A percentile compares a stretch with the other conserved stretches of the same genome.
Conservation (phyloP, 768 basidiomycete species). For the Cubamyces sp. region DNA sequence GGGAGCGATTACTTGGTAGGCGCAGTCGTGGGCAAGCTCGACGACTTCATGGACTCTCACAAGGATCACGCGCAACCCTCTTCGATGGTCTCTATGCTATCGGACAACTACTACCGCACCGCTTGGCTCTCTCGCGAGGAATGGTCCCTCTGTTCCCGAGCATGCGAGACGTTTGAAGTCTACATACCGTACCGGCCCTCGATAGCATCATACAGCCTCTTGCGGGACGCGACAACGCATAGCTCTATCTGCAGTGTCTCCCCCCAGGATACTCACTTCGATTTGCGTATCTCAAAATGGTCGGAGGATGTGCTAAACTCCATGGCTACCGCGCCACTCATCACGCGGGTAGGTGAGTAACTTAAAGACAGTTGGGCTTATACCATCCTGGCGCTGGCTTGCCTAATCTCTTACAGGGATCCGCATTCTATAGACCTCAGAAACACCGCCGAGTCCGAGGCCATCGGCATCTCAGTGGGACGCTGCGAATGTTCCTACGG, state of each 20-base stretch:
- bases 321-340: neutral
- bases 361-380: neutral
- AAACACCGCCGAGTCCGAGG: neutral
- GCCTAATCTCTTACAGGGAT: neutral
- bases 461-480: constrained; percentile 4
- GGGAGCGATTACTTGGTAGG: constrained; percentile 8
- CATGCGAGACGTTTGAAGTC: neutral
- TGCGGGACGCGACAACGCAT: constrained; percentile 2
- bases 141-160: neutral
- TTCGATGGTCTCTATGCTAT: constrained; percentile 3
- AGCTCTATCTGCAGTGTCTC: neutral
- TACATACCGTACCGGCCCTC: constrained; percentile 19
- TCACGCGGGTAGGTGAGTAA: constrained; percentile 2
- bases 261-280: neutral
- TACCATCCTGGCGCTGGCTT: neutral
- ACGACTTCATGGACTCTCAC: neutral
- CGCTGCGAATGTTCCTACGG: constrained; percentile 14
- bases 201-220: neutral
- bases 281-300: neutral
- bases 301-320: constrained; percentile 3
- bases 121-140: neutral
- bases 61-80: neutral
- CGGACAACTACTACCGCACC: constrained; percentile 8
- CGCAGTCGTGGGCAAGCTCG: neutral
- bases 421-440: constrained; percentile 2